Base-by-base conservation (phyloP, 306 rosid genomes). In the Citrullus amarus region DNA sequence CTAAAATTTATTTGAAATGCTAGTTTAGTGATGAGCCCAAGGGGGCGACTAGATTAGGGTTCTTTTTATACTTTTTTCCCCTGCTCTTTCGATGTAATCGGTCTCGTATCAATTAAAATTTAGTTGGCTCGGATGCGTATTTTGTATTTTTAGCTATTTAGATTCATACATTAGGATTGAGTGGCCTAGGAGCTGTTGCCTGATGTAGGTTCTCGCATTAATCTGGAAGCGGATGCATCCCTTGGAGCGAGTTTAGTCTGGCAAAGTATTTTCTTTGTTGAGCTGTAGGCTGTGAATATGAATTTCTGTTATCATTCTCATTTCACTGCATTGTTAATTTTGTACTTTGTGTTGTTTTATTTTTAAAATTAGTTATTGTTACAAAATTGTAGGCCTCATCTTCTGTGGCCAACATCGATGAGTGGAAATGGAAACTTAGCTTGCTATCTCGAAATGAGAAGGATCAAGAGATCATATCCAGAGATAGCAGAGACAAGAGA, bases 391-490 rank as follows among this genome's bases (percentile, higher is more conserved):
- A 93, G 97, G 94, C 91, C 46, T 93, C 97, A 0, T 93, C 98
- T 73, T 90, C 98, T 0, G 97, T 93, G 80, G 98, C 90, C 79
- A 93, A 93, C 84, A 94, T 93, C 22, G 98, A 93, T 54, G 98
- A 93, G 87, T 93, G 98, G 98, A 93, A 92, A 83, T 93, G 98
- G 98, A 93, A 93, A 69, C 91, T 93, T 83, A 87, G 98, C 88
- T 79, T 93, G 90, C 91, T 93, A 75, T 78, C 87, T 28, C 96
- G 97, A 41, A 89, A 81, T 5, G 94, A 92, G 67, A 93, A 84
- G 91, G 98, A 93, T 65, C 94, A 93, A 79, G 98, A 93, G 89
- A 89, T 93, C 85, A 89, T 92, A 15, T 92, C 96, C 14, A 88
- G 89, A 84, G 97, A 93, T 78, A 92, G 80, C 84, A 91, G 90